Conservation (phyloP, 179 eudicot species). For the Beta macrorhiza region DNA sequence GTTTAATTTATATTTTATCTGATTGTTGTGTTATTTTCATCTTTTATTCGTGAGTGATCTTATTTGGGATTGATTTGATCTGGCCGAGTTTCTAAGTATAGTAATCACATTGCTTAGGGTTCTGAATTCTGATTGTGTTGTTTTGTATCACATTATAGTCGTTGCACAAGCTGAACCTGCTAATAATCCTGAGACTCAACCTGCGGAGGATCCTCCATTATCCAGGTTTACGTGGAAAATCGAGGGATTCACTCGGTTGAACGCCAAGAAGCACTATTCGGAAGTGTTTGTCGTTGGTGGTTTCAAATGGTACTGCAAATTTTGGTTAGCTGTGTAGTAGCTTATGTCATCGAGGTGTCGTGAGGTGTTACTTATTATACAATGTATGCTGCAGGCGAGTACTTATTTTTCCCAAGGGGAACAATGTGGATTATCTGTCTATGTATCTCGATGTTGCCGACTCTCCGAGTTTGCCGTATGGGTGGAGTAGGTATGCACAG, state of each 20-base stretch:
- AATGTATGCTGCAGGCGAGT: slow-evolving; percentile 63
- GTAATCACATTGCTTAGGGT: slow-evolving; percentile 17
- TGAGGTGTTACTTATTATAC: slow-evolving; percentile 12
- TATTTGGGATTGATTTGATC: slow-evolving; percentile 21
- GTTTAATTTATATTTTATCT: not conserved
- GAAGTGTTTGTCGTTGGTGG: slow-evolving; percentile 73
- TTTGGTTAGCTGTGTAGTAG: not conserved
- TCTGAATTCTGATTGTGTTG: slow-evolving; percentile 27
- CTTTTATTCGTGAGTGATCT: slow-evolving; percentile 13
- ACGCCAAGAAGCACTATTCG: slow-evolving; percentile 73
- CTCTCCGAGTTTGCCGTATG: slow-evolving; percentile 79
- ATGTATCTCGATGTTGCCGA: slow-evolving; percentile 97
- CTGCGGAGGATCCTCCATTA: slow-evolving; percentile 72
- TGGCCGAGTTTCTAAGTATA: slow-evolving; percentile 16
- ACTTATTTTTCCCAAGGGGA: slow-evolving; percentile 89
- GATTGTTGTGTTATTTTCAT: slow-evolving; percentile 9
- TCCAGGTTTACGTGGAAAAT: slow-evolving; percentile 86
- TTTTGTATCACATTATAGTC: slow-evolving; percentile 29
- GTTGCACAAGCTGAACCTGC: slow-evolving; percentile 58
- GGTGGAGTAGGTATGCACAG: slow-evolving; percentile 97
- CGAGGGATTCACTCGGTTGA: slow-evolving; percentile 74
- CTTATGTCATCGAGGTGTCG: not conserved
- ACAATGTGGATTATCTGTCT: slow-evolving; percentile 84
- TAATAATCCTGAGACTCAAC: slow-evolving; percentile 47
- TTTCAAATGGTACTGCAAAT: slow-evolving; percentile 63